Conservation (phyloP, 2,329 filamentous ascomycete genomes). For the Aureobasidium vineae region DNA sequence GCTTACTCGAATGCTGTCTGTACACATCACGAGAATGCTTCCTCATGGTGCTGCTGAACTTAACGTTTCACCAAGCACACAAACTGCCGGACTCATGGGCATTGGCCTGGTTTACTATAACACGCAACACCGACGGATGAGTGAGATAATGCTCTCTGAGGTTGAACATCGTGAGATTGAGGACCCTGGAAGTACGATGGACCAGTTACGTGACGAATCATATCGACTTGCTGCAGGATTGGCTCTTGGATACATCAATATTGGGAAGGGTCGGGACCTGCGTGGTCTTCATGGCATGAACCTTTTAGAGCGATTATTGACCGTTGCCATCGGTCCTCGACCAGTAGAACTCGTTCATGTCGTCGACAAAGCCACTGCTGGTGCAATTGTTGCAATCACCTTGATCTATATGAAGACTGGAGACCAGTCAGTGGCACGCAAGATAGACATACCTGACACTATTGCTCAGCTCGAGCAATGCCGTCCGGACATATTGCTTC, state of each 20-base stretch:
- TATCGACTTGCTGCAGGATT: conserved; percentile 94
- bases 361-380: conserved; percentile 86
- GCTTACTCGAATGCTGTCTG: conserved; percentile 87
- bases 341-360: conserved; percentile 91
- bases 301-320: conserved; percentile 81
- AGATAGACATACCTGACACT: conserved; percentile 90
- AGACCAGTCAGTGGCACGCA: conserved; percentile 78
- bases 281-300: conserved; percentile 91
- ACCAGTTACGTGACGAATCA: conserved; percentile 86
- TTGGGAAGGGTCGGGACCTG: conserved; percentile 85
- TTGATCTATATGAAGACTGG: conserved; percentile 98
- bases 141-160: conserved; percentile 97
- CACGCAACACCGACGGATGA: conserved; percentile 97
- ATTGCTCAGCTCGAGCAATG: conserved; percentile 92
- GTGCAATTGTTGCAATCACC: conserved; percentile 84
- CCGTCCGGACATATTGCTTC: conserved; percentile 84
- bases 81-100: conserved; percentile 95
- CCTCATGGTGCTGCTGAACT: conserved; percentile 89
- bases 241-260: conserved; percentile 88
- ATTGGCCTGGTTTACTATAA: conserved; percentile 92
- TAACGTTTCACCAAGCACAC: conserved; percentile 87
- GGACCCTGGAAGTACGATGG: conserved; percentile 64
- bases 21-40: conserved; percentile 93
- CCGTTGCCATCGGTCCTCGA: conserved; percentile 82
- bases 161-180: conserved; percentile 85